Base-by-base conservation (phyloP, 805 yeast species). In the Candida michaelii region DNA sequence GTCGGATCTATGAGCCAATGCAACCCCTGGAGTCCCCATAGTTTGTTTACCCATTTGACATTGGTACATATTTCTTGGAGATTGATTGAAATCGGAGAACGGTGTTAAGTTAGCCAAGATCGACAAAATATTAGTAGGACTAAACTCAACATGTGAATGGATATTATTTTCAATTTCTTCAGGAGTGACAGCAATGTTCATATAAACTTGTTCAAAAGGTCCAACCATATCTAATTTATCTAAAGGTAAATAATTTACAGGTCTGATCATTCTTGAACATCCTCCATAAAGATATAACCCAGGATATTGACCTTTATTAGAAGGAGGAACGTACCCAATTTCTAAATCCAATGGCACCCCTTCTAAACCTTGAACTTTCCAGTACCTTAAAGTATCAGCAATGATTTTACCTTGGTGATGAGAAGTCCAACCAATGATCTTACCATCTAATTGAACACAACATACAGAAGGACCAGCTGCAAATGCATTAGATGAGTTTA, bases 21-120 rank as follows among this genome's bases (percentile, higher is more conserved):
- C 98, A 50, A 93, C 96, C 70, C 98, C 98, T 7, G 99, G 99
- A 4, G 99, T 93, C 68, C 99, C 99, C 99, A 93, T 93, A 15
- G 99, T 91, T 74, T 93, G 99, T 72, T 93, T 93, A 80, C 97
- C 98, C 99, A 93, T 93, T 77, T 93, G 99, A 71, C 99, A 93
- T 73, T 93, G 99, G 66, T 93, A 93, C 98, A 93, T 93, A 65
- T 93, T 93, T 81, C 99, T 86, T 59, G 99, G 99, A 19, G 97
- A 90, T 74, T 93, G 99, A 68, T 93, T 93, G 74, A 93, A 93
- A 66, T 93, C 99, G 1, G 98, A 90, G 64, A 89, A 93, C 52
- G 99, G 99, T 1, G 99, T 93, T 73, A 93, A 76, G 68, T 93
- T 93, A 50, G 98, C 99, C 64, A 93, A 75, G 52, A 93, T 91